Conservation (phyloP, 208 protist genomes). For the Plasmodiophora brassicae region DNA sequence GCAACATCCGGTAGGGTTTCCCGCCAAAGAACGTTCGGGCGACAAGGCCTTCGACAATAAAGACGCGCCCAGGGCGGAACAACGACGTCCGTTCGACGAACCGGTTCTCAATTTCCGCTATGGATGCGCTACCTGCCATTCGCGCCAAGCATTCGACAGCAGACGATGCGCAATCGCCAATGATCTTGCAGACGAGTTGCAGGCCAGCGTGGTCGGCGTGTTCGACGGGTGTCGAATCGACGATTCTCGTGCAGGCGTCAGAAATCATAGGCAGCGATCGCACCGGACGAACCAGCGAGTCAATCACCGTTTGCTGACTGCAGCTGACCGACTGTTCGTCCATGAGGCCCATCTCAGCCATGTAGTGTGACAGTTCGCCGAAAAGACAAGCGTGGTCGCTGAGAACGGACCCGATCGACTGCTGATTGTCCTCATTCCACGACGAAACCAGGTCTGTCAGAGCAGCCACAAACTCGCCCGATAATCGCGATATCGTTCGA, state of each 20-base stretch:
- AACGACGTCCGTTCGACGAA: not conserved
- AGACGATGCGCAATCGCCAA: not conserved
- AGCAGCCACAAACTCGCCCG: not conserved
- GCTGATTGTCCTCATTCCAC: not conserved
- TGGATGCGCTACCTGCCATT: not conserved
- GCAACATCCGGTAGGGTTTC: not conserved
- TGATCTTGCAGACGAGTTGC: not conserved
- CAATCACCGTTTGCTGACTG: not conserved
- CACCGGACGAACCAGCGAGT: not conserved
- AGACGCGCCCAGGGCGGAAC: not conserved
- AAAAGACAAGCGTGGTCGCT: slow-evolving; percentile 21
- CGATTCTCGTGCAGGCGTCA: not conserved
- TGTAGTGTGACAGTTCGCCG: slow-evolving; percentile 1
- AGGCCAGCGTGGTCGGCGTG: not conserved
- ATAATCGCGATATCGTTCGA: not conserved
- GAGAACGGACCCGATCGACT: not conserved
- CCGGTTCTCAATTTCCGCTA: not conserved
- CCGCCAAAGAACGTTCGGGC: not conserved
- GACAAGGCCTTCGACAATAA: not conserved
- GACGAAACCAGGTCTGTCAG: not conserved
- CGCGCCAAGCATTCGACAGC: not conserved
- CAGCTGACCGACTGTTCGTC: not conserved
- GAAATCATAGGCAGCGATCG: not conserved
- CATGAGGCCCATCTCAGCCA: not conserved
- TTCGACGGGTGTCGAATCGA: not conserved